Percentiles rank a stretch among this genome's conserved stretches.
These are phyloP conservation scores for Elsinoe ampelina DNA, from an alignment of 2,329 filamentous ascomycete genomes.

Conservation along the genomic window DNA sequence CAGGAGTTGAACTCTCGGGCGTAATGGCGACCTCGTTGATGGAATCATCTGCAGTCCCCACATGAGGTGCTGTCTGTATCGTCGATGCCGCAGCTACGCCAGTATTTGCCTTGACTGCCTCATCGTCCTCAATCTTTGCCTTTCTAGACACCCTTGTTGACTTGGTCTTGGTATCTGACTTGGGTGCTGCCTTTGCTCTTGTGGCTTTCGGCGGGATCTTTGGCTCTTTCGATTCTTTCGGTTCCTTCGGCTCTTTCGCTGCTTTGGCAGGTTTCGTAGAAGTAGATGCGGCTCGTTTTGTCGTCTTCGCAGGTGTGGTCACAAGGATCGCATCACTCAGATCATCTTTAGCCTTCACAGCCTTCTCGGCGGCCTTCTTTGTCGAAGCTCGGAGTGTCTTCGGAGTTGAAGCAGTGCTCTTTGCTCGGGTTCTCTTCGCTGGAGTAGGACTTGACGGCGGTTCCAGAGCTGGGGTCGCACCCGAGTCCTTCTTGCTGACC, in stretches of 20 bases:
- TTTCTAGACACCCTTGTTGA: neutral
- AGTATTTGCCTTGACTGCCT: neutral
- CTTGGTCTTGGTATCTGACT: neutral
- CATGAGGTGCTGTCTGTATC: neutral
- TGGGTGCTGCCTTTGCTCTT: constrained; percentile 1
- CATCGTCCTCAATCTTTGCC: neutral
- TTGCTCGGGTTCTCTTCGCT: constrained; percentile 10
- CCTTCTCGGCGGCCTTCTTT: constrained; percentile 2
- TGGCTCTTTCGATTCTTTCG: neutral
- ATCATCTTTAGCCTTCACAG: neutral
- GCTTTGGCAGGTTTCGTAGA: constrained; percentile 5
- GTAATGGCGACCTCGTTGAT: too few relatives aligned
- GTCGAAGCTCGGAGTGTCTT: neutral
- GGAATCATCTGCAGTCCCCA: too few relatives aligned
- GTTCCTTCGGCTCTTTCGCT: neutral
- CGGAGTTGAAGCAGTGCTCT: neutral
- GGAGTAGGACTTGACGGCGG: neutral
- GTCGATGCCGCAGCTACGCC: neutral
- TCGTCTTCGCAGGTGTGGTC: neutral
- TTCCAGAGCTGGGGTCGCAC: neutral
- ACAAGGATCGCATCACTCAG: neutral
- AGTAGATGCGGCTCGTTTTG: neutral
- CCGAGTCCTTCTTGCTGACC: neutral
- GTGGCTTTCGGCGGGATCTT: neutral
- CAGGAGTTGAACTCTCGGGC: too few relatives aligned